These are phyloP conservation scores for Lentinus brumalis DNA, from an alignment of 768 basidiomycete species.

Conservation along the genomic window DNA sequence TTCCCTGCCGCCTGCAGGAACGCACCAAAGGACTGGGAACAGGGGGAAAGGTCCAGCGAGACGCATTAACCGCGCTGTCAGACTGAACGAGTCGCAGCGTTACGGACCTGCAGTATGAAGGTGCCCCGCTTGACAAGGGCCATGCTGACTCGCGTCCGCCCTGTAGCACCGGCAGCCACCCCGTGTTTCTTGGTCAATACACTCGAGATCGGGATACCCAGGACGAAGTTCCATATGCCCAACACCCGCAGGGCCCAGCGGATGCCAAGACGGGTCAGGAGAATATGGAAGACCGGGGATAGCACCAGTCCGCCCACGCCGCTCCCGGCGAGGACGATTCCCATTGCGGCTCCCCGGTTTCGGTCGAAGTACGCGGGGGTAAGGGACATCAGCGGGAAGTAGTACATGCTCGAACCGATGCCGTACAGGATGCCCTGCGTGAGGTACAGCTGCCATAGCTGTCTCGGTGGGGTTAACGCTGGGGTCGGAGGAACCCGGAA, in stretches of 20 bases:
- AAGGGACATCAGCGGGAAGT: constrained; percentile 46
- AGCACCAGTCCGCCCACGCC: constrained; percentile 48
- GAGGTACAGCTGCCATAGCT: constrained; percentile 48
- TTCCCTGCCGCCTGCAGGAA: constrained; percentile 49
- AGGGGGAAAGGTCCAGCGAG: background rate
- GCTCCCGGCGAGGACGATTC: constrained; percentile 42
- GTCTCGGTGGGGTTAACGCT: background rate
- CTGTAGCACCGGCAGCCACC: constrained; percentile 12
- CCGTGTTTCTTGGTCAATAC: constrained; percentile 35
- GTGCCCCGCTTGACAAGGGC: constrained; percentile 41
- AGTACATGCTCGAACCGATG: constrained; percentile 45
- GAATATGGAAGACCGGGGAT: constrained; percentile 39
- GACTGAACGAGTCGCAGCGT: background rate
- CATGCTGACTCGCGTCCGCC: constrained; percentile 35
- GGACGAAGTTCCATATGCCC: constrained; percentile 42
- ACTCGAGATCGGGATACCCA: constrained; percentile 40
- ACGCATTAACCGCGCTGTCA: background rate
- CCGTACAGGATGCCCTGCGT: constrained; percentile 47
- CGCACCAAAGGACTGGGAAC: constrained; percentile 38
- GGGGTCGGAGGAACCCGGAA: background rate
- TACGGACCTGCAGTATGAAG: constrained; percentile 42
- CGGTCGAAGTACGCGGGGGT: constrained; percentile 46
- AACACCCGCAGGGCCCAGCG: constrained; percentile 41
- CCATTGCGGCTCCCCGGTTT: constrained; percentile 49
- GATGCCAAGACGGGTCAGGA: constrained; percentile 39